Evolutionary conservation across 352 stramenopile genomes (phyloP).

Genomic region (Sclerospora graminicola): DNA sequence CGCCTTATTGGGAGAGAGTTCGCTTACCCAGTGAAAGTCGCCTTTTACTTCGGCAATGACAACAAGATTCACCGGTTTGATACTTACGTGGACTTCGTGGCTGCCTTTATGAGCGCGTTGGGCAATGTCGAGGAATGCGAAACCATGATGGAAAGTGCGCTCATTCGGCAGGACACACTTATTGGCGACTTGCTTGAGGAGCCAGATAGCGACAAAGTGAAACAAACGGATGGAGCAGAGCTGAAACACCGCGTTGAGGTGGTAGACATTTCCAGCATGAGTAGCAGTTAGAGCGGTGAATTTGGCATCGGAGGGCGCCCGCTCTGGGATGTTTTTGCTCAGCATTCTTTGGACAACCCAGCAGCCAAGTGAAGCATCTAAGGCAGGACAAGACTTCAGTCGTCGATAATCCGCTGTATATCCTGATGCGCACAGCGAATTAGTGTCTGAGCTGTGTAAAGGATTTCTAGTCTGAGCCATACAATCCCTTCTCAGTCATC

Average conservation of each 20-base stretch:
- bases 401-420: no score
- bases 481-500: no score
- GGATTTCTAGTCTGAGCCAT: no score
- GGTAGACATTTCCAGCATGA: no score
- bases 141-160: constrained; percentile 35
- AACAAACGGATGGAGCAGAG: constrained; percentile 3
- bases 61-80: constrained; percentile 49
- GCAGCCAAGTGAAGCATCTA: no score
- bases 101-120: constrained; percentile 27
- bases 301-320: no score
- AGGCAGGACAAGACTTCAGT: no score
- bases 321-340: no score
- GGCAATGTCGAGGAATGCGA: constrained; percentile 39
- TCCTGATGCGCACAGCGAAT: no score
- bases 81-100: constrained; percentile 47
- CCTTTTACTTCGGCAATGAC: constrained; percentile 51
- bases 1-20: constrained; percentile 46
- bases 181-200: constrained; percentile 36
- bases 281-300: no score
- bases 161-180: constrained; percentile 47
- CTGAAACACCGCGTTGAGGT: not conserved
- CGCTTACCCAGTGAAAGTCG: constrained; percentile 38
- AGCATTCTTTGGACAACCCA: no score
- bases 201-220: constrained; percentile 6
- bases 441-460: no score